Conservation (phyloP, 345 rosid species). For the Syzygium jambos region DNA sequence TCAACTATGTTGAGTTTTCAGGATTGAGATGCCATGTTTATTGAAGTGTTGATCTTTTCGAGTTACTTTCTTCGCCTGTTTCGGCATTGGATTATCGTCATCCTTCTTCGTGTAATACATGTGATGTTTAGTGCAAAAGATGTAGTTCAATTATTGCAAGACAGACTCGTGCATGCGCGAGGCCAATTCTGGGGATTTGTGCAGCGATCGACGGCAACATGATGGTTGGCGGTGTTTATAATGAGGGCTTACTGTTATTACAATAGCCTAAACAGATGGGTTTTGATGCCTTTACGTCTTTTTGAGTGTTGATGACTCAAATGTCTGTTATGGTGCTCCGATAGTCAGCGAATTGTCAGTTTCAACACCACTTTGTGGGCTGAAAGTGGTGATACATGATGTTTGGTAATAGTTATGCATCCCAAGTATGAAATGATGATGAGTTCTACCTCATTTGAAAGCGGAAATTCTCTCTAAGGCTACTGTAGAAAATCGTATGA, state of each 20-base stretch:
- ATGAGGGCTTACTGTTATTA: background rate
- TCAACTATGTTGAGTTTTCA: background rate
- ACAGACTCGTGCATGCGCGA: rapidly evolving
- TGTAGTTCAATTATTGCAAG: background rate
- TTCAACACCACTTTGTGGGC: background rate
- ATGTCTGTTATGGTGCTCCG: background rate
- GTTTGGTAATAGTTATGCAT: background rate
- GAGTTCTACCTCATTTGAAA: background rate
- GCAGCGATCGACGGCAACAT: background rate
- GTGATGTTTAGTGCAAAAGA: background rate
- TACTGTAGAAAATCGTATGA: background rate
- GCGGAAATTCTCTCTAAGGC: background rate
- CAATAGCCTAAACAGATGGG: background rate
- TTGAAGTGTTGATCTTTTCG: background rate
- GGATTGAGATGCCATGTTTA: background rate
- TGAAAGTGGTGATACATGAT: background rate
- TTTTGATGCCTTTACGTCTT: background rate
- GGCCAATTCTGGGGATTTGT: background rate
- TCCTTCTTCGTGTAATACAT: background rate
- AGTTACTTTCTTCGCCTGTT: background rate
- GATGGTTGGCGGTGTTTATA: background rate
- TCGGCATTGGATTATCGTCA: background rate
- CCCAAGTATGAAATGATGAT: background rate
- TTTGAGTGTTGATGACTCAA: background rate
- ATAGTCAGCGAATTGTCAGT: background rate